These are phyloP conservation scores for Annulohypoxylon bovei DNA, from an alignment of 495 filamentous ascomycete genomes.

Conservation along the genomic window DNA sequence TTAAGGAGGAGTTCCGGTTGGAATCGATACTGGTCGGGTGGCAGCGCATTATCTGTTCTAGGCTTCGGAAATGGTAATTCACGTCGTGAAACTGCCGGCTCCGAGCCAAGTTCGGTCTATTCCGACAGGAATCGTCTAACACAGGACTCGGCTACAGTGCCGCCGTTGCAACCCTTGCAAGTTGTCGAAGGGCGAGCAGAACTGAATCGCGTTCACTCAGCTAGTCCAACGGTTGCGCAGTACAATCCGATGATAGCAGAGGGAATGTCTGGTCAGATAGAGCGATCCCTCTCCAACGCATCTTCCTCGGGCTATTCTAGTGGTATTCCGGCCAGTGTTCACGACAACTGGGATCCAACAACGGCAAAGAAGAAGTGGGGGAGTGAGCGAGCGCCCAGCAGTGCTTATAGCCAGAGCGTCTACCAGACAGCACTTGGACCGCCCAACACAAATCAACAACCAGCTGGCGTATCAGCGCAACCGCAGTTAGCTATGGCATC, in stretches of 20 bases:
- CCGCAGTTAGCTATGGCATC: slow-evolving; percentile 50
- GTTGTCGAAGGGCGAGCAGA: slow-evolving; percentile 59
- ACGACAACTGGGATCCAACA: slow-evolving; percentile 63
- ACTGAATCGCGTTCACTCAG: slow-evolving; percentile 68
- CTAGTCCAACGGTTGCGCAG: slow-evolving; percentile 73
- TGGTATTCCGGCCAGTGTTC: slow-evolving; percentile 63
- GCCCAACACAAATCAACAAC: slow-evolving; percentile 51
- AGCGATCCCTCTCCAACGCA: slow-evolving; percentile 61
- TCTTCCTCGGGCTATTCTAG: slow-evolving; percentile 67
- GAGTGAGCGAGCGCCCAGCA: slow-evolving; percentile 65
- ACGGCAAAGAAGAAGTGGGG: slow-evolving; percentile 53
- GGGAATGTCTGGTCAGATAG: slow-evolving; percentile 70
- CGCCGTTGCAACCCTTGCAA: slow-evolving; percentile 63
- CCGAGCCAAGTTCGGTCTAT: slow-evolving; percentile 63
- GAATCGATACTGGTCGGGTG: slow-evolving; percentile 70
- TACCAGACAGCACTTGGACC: slow-evolving; percentile 54
- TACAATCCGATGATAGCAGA: slow-evolving; percentile 59
- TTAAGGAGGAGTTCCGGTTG: slow-evolving; percentile 66
- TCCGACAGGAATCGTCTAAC: slow-evolving; percentile 61
- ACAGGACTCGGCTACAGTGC: slow-evolving; percentile 63
- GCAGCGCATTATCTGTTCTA: slow-evolving; percentile 62
- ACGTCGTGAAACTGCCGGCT: slow-evolving; percentile 55
- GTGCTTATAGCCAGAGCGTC: slow-evolving; percentile 62
- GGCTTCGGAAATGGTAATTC: slow-evolving; percentile 56
- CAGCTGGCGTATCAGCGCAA: slow-evolving; percentile 54